phyloP scores from a whole-genome alignment of 2,329 filamentous ascomycete genomes.

The Tolypocladium inflatum region DNA sequence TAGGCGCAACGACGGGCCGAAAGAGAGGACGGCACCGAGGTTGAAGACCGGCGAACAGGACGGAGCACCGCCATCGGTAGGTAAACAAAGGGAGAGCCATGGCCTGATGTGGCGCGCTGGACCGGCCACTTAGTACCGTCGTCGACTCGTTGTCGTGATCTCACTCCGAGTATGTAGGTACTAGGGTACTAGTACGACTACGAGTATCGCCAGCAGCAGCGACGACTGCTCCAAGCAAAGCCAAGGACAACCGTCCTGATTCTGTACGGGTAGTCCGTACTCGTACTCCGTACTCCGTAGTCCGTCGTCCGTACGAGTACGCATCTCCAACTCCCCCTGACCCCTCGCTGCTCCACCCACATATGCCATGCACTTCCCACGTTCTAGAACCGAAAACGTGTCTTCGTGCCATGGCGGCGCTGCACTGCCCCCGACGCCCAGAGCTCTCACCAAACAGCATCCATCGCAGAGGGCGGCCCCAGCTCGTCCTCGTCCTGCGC shows the following conservation, averaged over 20 bases:
- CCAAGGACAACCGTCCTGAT: background rate
- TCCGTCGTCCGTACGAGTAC: background rate
- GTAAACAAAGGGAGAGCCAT: background rate
- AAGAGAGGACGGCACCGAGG: background rate
- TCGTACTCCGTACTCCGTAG: no score
- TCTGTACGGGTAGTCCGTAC: no score
- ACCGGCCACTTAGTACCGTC: background rate
- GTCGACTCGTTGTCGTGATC: no score
- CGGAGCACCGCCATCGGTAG: no score
- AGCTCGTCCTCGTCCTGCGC: background rate
- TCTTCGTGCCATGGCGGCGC: background rate
- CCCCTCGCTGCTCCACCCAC: background rate
- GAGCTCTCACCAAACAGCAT: background rate
- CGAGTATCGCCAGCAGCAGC: background rate
- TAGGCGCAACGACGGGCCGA: background rate
- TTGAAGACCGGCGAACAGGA: background rate
- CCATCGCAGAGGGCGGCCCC: background rate
- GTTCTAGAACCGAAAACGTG: slow-evolving; percentile 1
- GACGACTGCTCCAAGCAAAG: background rate
- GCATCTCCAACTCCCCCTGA: background rate
- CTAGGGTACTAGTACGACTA: no score
- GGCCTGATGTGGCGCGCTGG: background rate
- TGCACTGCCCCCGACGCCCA: background rate
- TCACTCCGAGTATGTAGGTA: no score
- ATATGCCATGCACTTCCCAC: background rate